Conservation (phyloP, 768 basidiomycete species). For the Sarcodon aspratus region DNA sequence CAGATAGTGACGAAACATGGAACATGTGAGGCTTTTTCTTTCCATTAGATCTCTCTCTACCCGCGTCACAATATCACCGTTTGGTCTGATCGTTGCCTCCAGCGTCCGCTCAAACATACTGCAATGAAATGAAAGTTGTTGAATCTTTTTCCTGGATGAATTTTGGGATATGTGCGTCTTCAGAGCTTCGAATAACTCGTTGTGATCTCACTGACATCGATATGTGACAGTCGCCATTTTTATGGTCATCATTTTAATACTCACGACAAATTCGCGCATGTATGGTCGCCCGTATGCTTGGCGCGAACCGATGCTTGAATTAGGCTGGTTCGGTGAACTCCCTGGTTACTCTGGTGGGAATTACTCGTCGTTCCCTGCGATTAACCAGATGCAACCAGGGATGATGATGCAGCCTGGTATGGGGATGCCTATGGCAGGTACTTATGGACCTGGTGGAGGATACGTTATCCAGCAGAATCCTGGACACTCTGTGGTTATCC, state of each 20-base stretch:
- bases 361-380: neutral
- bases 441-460: constrained; percentile 14
- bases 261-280: constrained; percentile 42
- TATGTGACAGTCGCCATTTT: constrained; percentile 28
- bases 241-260: constrained; percentile 41
- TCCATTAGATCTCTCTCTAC: neutral
- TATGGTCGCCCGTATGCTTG: constrained; percentile 46
- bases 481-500: constrained; percentile 58
- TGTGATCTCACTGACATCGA: neutral
- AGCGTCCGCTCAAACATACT: constrained; percentile 50
- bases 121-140: constrained; percentile 72
- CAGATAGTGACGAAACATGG: constrained; percentile 39
- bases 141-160: constrained; percentile 72
- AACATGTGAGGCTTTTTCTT: constrained; percentile 36
- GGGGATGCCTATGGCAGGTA: constrained; percentile 3
- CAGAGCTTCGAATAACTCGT: neutral
- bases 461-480: constrained; percentile 38
- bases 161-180: constrained; percentile 38
- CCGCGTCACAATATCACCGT: neutral
- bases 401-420: neutral
- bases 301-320: constrained; percentile 46
- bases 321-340: constrained; percentile 69
- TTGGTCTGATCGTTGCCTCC: constrained; percentile 3
- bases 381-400: too few relatives aligned
- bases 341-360: constrained; percentile 36